phyloP scores from a whole-genome alignment of 768 basidiomycete genomes.

The Pleurotus cornucopiae region DNA sequence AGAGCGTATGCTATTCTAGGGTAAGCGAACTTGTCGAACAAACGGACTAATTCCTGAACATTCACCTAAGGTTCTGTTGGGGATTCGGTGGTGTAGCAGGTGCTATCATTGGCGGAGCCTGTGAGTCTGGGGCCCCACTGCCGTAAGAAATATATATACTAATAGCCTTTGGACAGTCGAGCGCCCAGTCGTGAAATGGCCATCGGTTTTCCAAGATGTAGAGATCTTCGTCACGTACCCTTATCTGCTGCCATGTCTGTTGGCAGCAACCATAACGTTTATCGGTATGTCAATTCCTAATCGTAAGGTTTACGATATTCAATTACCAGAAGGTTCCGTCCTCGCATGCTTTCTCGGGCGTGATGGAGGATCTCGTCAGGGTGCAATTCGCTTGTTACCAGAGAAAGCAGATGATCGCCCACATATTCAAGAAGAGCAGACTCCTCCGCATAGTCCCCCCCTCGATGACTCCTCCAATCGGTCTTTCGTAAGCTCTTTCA shows the following conservation, averaged over 20 bases:
- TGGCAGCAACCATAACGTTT: constrained; percentile 76
- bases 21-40: constrained; percentile 26
- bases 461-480: constrained; percentile 38
- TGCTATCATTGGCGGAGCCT: constrained; percentile 79
- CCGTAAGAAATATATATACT: background rate
- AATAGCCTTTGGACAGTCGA: constrained; percentile 50
- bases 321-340: constrained; percentile 58
- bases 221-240: constrained; percentile 77
- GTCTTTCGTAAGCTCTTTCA: constrained; percentile 36
- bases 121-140: constrained; percentile 37
- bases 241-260: constrained; percentile 82
- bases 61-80: constrained; percentile 75
- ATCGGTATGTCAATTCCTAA: constrained; percentile 41
- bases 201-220: constrained; percentile 60
- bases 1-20: constrained; percentile 93
- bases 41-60: too few relatives aligned
- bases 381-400: constrained; percentile 74
- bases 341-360: constrained; percentile 84
- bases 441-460: constrained; percentile 36
- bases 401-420: constrained; percentile 60
- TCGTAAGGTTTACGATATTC: constrained; percentile 6
- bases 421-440: constrained; percentile 67
- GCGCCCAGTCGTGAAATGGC: constrained; percentile 85
- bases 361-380: constrained; percentile 87
- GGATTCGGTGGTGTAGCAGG: constrained; percentile 94